These are phyloP conservation scores for Russula virescens DNA, from an alignment of 768 basidiomycete species.

Conservation along the genomic window DNA sequence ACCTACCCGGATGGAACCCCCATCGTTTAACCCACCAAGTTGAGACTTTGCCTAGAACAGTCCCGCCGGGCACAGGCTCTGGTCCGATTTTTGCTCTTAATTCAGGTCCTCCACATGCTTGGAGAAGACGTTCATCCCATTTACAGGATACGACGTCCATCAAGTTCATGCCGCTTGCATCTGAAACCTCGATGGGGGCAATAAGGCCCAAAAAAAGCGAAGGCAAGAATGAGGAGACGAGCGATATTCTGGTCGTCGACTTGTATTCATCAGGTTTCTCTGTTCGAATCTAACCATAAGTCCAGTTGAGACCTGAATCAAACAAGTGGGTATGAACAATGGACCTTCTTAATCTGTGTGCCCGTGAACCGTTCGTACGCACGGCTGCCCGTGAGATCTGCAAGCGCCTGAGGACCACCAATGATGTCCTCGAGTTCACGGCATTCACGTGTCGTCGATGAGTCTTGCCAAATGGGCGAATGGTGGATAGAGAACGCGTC, in stretches of 20 bases:
- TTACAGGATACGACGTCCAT: constrained; percentile 69
- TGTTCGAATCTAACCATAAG: constrained; percentile 46
- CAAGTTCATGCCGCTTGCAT: constrained; percentile 88
- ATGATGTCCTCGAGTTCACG: constrained; percentile 55
- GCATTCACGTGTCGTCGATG: constrained; percentile 76
- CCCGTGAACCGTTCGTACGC: constrained; percentile 89
- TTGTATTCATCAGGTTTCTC: constrained; percentile 49
- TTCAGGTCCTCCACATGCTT: constrained; percentile 61
- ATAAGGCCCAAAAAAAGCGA: constrained; percentile 76
- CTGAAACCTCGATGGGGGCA: constrained; percentile 79
- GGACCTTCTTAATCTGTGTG: constrained; percentile 72
- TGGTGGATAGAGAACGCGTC: constrained; percentile 60
- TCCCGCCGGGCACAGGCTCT: constrained; percentile 72
- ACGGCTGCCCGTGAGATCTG: constrained; percentile 72
- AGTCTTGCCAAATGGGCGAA: constrained; percentile 90
- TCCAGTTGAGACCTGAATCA: neutral
- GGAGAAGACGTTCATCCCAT: constrained; percentile 66
- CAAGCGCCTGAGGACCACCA: constrained; percentile 66
- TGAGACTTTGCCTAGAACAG: constrained; percentile 56
- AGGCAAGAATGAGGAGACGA: constrained; percentile 79
- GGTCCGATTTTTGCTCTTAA: constrained; percentile 65
- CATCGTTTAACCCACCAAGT: constrained; percentile 70
- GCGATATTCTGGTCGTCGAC: constrained; percentile 60
- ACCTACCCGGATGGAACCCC: constrained; percentile 60
- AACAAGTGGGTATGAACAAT: constrained; percentile 18